Evolutionary conservation across 768 basidiomycete species (phyloP), one percentile per base, ranked within the genome.

Genomic region (Lentinula sp.): DNA sequence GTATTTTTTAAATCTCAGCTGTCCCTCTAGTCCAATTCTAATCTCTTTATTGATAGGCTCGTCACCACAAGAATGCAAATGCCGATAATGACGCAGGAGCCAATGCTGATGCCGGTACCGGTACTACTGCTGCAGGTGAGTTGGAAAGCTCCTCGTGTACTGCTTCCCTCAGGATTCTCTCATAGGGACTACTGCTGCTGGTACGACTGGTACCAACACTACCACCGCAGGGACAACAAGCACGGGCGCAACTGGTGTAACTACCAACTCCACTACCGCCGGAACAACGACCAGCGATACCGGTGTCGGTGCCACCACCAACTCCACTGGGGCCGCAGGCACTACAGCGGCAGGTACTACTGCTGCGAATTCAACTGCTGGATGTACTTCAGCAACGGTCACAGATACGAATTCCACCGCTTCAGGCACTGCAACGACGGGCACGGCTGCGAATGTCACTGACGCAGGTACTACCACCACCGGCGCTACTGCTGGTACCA

Each of bases 391-490:
- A 20, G 18, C 43, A n/a, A 64, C 67, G 18, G 68, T 49, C 12
- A n/a, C 15, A 13, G 18, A 5, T 20, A 15, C 35, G 18, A 53
- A 39, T 18, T 12, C 35, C 20, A 43, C 35, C 23, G 23, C 28
- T 18, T 16, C 23, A 6, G 35, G 23, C 18, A 51, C 28, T 28
- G 20, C 48, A 49, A n/a, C 20, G 18, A 32, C 18, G 18, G 18
- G 48, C 12, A 20, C 48, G n/a, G 67, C 64, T 15, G 64, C 64
- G 1, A 67, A 64, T 8, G 68, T 65, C 2, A 68, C 67, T 49
- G 67, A 54, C 23, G 62, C 65, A 18, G 66, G 61, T 7, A 63
- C 60, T 4, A 63, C 63, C 57, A 63, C 69, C 15, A 65, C 59
- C 18, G 67, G 64, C 35, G 43, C 52, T 45, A 18, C 50, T 43